A percentile compares a stretch with the other conserved stretches of the same genome.
These are phyloP conservation scores for Pachyrhizus erosus DNA, from an alignment of 306 rosid species.

Conservation along the genomic window DNA sequence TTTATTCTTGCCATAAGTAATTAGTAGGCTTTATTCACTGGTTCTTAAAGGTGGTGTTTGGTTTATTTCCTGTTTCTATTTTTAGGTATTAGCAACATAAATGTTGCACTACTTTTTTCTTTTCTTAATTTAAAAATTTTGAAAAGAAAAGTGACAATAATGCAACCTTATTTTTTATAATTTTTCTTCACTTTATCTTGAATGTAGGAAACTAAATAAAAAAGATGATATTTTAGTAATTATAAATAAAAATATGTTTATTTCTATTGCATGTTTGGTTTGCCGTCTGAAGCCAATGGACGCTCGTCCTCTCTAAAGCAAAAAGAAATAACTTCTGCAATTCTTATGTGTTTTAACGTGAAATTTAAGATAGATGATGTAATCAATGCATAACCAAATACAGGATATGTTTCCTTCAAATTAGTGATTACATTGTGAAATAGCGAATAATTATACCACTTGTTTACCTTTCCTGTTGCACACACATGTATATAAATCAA, in stretches of 20 bases:
- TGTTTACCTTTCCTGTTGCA: neutral
- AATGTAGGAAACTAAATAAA: neutral
- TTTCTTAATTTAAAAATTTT: neutral
- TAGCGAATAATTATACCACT: neutral
- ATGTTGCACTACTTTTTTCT: neutral
- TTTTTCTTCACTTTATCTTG: neutral
- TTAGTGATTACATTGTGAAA: neutral
- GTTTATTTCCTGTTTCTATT: neutral
- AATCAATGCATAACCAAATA: neutral
- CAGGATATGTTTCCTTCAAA: neutral
- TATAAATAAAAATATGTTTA: neutral
- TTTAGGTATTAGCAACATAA: neutral
- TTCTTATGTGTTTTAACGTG: no score
- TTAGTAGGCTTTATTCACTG: constrained; percentile 23
- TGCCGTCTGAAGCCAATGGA: neutral
- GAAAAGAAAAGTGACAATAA: neutral
- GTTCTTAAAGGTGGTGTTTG: neutral
- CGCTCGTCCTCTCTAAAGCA: neutral
- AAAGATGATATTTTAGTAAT: no score
- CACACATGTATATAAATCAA: neutral
- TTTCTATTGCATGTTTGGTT: neutral
- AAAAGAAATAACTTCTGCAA: no score
- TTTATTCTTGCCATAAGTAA: neutral
- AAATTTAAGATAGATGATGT: neutral
- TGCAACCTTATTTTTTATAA: neutral